Percentiles rank a stretch among this genome's conserved stretches.
Evolutionary conservation across 345 rosid genomes (phyloP).

Genomic region (Toxicodendron radicans): DNA sequence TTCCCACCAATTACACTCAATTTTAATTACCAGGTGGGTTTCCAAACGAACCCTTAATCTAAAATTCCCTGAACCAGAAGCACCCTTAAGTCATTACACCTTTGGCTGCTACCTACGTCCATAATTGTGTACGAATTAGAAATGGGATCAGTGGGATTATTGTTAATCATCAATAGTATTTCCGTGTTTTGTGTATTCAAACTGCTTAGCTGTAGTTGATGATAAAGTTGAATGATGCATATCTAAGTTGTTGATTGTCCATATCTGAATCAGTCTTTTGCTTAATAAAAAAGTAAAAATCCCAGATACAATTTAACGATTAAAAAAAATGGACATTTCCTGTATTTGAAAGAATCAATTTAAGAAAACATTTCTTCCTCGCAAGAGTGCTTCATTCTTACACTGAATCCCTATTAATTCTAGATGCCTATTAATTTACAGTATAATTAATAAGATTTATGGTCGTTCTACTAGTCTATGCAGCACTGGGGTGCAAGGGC

Average conservation of each 20-base stretch:
- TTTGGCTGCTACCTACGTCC: neutral
- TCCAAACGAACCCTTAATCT: too few relatives aligned
- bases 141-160: slow-evolving; percentile 1
- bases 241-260: neutral
- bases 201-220: slow-evolving; percentile 25
- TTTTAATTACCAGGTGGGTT: too few relatives aligned
- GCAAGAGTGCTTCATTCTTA: neutral
- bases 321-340: neutral
- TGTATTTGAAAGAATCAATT: slow-evolving; percentile 25
- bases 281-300: neutral
- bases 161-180: neutral
- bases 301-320: neutral
- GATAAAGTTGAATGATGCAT: slow-evolving; percentile 8
- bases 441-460: neutral
- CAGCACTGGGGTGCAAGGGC: slow-evolving; percentile 37
- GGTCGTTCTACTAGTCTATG: neutral
- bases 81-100: neutral
- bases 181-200: slow-evolving; percentile 18
- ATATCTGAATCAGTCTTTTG: slow-evolving; percentile 12
- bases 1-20: too few relatives aligned
- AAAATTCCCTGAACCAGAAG: too few relatives aligned
- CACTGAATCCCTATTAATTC: neutral
- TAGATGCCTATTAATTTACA: neutral
- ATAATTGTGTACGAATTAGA: neutral
- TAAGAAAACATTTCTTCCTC: neutral